Conservation (phyloP, 192 early-diverging fungal species). For the Pilaira anomala region DNA sequence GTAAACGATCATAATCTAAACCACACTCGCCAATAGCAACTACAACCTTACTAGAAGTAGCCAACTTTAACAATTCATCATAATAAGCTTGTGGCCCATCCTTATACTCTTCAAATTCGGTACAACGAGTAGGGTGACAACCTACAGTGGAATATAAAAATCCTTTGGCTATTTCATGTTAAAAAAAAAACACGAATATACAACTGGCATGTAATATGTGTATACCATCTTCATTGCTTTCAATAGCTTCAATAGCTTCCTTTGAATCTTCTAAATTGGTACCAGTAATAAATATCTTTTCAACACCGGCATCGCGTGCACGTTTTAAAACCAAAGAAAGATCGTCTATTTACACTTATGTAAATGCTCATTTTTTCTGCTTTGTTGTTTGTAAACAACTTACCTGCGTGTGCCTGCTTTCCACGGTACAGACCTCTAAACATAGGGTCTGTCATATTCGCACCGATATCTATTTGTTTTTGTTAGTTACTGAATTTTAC, state of each 20-base stretch:
- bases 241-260: conserved; percentile 58
- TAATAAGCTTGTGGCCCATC: conserved; percentile 66
- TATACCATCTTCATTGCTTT: conserved; percentile 12
- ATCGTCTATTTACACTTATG: conserved; percentile 50
- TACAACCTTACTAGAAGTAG: conserved; percentile 48
- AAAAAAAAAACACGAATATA: no score
- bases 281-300: conserved; percentile 82
- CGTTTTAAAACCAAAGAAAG: conserved; percentile 61
- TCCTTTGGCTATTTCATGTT: conserved; percentile 21
- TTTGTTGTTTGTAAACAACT: background rate
- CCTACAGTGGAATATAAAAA: conserved; percentile 74
- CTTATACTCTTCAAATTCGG: conserved; percentile 59
- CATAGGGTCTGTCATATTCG: conserved; percentile 86
- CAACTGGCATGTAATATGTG: no score
- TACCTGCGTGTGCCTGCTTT: conserved; percentile 68
- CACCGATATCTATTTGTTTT: conserved; percentile 67
- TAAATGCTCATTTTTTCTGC: background rate
- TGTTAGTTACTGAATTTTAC: no score
- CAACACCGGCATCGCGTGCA: conserved; percentile 62
- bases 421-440: conserved; percentile 81
- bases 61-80: conserved; percentile 43
- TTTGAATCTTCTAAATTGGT: conserved; percentile 58
- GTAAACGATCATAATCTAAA: conserved; percentile 87
- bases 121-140: conserved; percentile 80
- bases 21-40: conserved; percentile 96